phyloP scores from a whole-genome alignment of 2,329 filamentous ascomycete genomes.

The Aureobasidium sp. region DNA sequence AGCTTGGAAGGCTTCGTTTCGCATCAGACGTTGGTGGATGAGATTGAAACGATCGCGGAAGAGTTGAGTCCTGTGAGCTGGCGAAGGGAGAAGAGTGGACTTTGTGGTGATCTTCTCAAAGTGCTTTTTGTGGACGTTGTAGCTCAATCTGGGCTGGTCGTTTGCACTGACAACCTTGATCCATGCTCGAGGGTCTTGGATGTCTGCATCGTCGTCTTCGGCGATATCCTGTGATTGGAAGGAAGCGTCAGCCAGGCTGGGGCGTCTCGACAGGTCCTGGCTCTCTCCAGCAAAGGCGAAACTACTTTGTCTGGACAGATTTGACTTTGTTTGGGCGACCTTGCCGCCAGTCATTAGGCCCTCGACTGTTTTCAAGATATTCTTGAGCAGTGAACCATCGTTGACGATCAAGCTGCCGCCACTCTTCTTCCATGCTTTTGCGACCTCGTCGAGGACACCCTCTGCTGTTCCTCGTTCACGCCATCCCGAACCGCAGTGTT shows the following conservation, averaged over 20 bases:
- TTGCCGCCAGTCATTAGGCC: constrained; percentile 83
- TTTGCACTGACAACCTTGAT: constrained; percentile 75
- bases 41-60: constrained; percentile 90
- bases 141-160: constrained; percentile 70
- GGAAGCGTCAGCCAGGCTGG: neutral
- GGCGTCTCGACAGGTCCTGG: constrained; percentile 2
- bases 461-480: constrained; percentile 90
- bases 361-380: constrained; percentile 75
- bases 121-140: constrained; percentile 76
- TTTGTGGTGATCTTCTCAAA: constrained; percentile 57
- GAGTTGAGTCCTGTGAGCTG: constrained; percentile 71
- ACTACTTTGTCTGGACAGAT: constrained; percentile 55
- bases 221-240: constrained; percentile 50
- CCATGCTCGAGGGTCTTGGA: constrained; percentile 69
- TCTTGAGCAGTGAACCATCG: constrained; percentile 60
- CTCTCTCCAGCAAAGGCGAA: constrained; percentile 47
- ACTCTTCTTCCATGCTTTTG: constrained; percentile 81
- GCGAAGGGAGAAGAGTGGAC: constrained; percentile 52
- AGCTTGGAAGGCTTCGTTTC: constrained; percentile 87
- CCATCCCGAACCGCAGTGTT: constrained; percentile 93
- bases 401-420: constrained; percentile 89
- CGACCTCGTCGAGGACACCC: constrained; percentile 82
- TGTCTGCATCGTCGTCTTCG: constrained; percentile 49
- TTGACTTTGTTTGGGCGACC: constrained; percentile 44
- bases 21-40: constrained; percentile 81